Percentiles rank a stretch among this genome's conserved stretches.
phyloP scores from a whole-genome alignment of 1,284 basidiomycete species.

The Chiua sp. region DNA sequence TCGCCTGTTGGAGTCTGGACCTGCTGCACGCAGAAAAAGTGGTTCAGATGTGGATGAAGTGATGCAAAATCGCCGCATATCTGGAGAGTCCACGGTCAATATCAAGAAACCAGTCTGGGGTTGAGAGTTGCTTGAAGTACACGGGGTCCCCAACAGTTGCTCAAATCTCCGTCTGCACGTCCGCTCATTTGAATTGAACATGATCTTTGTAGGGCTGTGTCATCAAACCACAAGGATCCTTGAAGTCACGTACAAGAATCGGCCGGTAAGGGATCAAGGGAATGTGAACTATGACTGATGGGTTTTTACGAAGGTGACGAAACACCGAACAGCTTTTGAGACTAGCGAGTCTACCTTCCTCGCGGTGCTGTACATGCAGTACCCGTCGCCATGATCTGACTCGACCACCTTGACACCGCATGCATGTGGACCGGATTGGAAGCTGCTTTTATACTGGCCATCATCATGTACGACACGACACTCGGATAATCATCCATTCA shows the following conservation, averaged over 20 bases:
- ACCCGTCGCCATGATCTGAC: not conserved
- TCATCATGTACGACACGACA: not conserved
- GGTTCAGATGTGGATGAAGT: not conserved
- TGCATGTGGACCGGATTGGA: not conserved
- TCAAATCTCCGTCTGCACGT: no score
- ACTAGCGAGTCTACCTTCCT: not conserved
- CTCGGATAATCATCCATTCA: not conserved
- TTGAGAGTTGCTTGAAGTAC: no score
- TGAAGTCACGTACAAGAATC: no score
- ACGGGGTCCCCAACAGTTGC: no score
- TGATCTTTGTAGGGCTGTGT: no score
- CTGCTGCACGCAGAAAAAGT: not conserved
- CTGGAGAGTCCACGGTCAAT: not conserved
- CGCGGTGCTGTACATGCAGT: not conserved
- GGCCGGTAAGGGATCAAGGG: no score
- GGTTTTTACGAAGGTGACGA: not conserved
- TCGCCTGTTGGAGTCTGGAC: not conserved
- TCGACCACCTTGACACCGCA: not conserved
- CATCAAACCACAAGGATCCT: no score
- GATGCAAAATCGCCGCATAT: not conserved
- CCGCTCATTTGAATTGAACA: no score
- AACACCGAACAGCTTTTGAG: not conserved
- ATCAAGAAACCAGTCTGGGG: not conserved
- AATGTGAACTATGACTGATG: not conserved
- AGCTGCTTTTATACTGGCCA: not conserved